Evolutionary conservation across 352 stramenopile species (phyloP).

Genomic region (Globisporangium perplexum): DNA sequence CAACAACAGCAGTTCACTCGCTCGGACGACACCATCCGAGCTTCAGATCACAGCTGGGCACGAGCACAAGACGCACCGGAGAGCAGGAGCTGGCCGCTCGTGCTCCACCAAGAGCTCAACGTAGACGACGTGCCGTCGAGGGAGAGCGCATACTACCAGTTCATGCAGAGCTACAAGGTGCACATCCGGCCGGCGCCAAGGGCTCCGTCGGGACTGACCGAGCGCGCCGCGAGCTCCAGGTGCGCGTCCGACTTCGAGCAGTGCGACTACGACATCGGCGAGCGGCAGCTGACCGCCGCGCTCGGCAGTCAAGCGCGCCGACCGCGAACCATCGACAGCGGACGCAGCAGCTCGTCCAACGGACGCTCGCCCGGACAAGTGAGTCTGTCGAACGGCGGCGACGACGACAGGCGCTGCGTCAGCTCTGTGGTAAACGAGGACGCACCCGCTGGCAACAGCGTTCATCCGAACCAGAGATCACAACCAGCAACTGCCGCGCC

Average conservation of each 20-base stretch:
- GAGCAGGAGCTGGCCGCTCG: constrained; percentile 35
- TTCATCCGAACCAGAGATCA: neutral
- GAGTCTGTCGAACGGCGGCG: neutral
- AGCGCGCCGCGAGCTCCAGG: neutral
- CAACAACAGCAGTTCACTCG: too few relatives aligned
- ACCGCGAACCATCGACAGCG: neutral
- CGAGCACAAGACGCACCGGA: neutral
- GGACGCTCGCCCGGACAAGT: neutral
- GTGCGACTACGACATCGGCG: constrained; percentile 6
- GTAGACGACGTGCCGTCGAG: constrained; percentile 37
- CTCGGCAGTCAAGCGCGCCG: neutral
- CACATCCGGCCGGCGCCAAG: constrained; percentile 14
- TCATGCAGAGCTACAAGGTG: constrained; percentile 60
- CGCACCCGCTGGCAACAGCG: neutral
- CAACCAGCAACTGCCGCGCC: neutral
- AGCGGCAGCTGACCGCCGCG: neutral
- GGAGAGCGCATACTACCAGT: constrained; percentile 38
- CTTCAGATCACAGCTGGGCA: neutral
- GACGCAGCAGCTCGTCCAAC: neutral
- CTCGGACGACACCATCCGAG: neutral
- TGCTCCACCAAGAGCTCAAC: constrained; percentile 20
- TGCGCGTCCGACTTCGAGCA: neutral
- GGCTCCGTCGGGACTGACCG: neutral
- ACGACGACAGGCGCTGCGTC: neutral
- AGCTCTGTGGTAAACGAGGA: neutral